Evolutionary conservation across 1,284 basidiomycete genomes (phyloP).

Genomic region (Irpex sp.): DNA sequence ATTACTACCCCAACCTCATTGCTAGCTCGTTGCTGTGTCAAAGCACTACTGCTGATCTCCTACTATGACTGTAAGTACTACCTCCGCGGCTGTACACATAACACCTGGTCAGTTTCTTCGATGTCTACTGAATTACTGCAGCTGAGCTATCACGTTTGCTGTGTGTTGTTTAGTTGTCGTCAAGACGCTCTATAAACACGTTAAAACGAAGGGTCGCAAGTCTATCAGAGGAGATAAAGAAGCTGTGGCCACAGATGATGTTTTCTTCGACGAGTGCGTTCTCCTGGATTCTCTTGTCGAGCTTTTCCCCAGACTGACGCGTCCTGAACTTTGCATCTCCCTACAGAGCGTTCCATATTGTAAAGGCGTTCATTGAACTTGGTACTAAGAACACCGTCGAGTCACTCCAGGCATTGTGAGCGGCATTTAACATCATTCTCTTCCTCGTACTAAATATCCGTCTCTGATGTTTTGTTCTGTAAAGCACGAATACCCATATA

Average conservation of each 20-base stretch:
- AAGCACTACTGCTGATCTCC: not conserved
- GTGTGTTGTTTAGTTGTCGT: slow-evolving; percentile 32
- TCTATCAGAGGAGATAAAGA: slow-evolving; percentile 31
- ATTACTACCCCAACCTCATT: not conserved
- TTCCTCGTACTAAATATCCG: not conserved
- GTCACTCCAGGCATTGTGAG: slow-evolving; percentile 42
- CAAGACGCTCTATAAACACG: slow-evolving; percentile 63
- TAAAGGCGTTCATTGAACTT: slow-evolving; percentile 62
- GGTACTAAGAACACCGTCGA: slow-evolving; percentile 58
- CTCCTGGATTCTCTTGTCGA: not conserved
- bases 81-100: slow-evolving; percentile 50
- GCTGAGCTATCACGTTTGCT: not conserved
- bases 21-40: not conserved
- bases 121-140: not conserved
- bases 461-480: not conserved
- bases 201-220: slow-evolving; percentile 42
- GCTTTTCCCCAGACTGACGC: not conserved
- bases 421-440: not conserved
- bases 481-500: slow-evolving; percentile 72
- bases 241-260: slow-evolving; percentile 49
- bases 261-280: slow-evolving; percentile 60
- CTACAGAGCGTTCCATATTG: slow-evolving; percentile 59
- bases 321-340: not conserved
- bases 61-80: slow-evolving; percentile 48
- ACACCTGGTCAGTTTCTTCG: slow-evolving; percentile 38